Evolutionary conservation across 2,329 filamentous ascomycete genomes (phyloP).

Genomic region (Cordyceps tenuipes): DNA sequence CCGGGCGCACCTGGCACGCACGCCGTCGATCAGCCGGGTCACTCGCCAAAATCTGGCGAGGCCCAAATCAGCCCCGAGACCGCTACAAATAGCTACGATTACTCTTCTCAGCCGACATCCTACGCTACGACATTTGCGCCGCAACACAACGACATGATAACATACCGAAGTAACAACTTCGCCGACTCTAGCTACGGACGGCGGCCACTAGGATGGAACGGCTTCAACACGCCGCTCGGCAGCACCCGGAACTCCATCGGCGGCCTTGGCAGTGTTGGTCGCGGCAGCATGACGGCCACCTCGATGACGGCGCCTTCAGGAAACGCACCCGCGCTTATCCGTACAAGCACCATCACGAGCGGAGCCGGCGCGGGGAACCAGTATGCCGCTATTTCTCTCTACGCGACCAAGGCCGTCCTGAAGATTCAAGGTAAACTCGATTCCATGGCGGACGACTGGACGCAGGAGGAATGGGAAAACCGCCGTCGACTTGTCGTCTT

Average conservation of each 20-base stretch:
- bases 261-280: slow-evolving; percentile 32
- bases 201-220: slow-evolving; percentile 32
- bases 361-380: slow-evolving; percentile 31
- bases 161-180: slow-evolving; percentile 46
- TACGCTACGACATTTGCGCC: slow-evolving; percentile 30
- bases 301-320: slow-evolving; percentile 34
- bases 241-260: slow-evolving; percentile 35
- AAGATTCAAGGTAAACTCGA: slow-evolving; percentile 82
- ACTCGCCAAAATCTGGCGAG: slow-evolving; percentile 35
- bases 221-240: slow-evolving; percentile 33
- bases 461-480: slow-evolving; percentile 66
- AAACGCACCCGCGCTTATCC: slow-evolving; percentile 40
- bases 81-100: slow-evolving; percentile 38
- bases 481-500: slow-evolving; percentile 85
- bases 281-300: slow-evolving; percentile 40
- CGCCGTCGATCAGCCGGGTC: slow-evolving; percentile 29
- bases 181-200: slow-evolving; percentile 39
- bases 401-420: slow-evolving; percentile 74
- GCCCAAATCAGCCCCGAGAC: slow-evolving; percentile 29
- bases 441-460: slow-evolving; percentile 77
- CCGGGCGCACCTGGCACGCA: slow-evolving; percentile 27
- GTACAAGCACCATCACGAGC: slow-evolving; percentile 45
- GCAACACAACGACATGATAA: slow-evolving; percentile 44
- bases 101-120: slow-evolving; percentile 34
- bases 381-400: slow-evolving; percentile 74